A percentile compares a stretch with the other conserved stretches of the same genome.
phyloP scores from a whole-genome alignment of 306 rosid species.

The Biancaea sappan region DNA sequence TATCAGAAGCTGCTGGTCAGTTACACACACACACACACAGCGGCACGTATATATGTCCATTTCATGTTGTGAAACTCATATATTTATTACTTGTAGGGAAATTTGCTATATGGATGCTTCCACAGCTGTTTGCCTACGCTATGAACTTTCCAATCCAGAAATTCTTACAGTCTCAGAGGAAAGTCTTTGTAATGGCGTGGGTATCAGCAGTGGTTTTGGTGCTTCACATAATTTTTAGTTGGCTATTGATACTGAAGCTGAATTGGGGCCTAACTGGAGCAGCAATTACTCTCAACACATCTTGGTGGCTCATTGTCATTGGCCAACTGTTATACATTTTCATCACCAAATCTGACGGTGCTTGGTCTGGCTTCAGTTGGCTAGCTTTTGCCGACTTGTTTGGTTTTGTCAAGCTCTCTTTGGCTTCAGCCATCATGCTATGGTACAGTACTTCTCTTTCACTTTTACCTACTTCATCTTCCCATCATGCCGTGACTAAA shows the following conservation, averaged over 20 bases:
- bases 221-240: constrained; percentile 54
- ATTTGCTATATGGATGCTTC: constrained; percentile 73
- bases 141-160: constrained; percentile 72
- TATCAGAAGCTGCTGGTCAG: constrained; percentile 72
- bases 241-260: constrained; percentile 61
- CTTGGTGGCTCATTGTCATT: constrained; percentile 72
- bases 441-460: constrained; percentile 64
- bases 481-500: constrained; percentile 4
- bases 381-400: constrained; percentile 67
- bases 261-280: constrained; percentile 72
- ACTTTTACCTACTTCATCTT: constrained; percentile 28
- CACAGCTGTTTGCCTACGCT: constrained; percentile 76
- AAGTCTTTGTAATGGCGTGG: constrained; percentile 62
- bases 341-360: constrained; percentile 76
- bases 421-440: constrained; percentile 81
- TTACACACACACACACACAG: no score
- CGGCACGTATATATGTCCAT: no score
- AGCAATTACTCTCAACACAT: constrained; percentile 61
- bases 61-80: no score
- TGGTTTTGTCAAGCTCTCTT: constrained; percentile 69
- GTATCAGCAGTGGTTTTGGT: constrained; percentile 51
- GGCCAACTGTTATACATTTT: constrained; percentile 52
- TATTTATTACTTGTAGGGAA: constrained; percentile 43
- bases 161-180: constrained; percentile 78
- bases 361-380: constrained; percentile 80